Evolutionary conservation across 371 early-diverging fungal species (phyloP), one percentile per base, ranked within the genome.

Genomic region (Phascolomyces articulosus): DNA sequence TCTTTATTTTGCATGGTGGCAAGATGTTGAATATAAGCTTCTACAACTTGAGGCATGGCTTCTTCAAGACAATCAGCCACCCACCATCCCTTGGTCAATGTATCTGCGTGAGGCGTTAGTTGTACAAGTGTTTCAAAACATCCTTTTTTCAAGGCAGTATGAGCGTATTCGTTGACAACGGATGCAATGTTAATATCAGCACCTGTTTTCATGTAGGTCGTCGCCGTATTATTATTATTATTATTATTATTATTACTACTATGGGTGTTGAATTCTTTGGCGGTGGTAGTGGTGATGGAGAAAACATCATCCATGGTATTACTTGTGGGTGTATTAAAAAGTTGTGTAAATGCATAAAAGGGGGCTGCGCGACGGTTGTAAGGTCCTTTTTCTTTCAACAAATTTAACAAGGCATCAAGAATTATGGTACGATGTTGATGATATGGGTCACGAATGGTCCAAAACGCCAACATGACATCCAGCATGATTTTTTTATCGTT

Each of bases 291-390:
- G n/a, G n/a, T n/a, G n/a, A n/a, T n/a, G n/a, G n/a, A n/a, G n/a
- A n/a, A n/a, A n/a, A n/a, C n/a, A n/a, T 16, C 44, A 18, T 18
- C 16, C 15, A 4, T 44, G 44, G 44, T 44, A 44, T 74, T 68
- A n/a, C 72, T 66, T 2, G 56, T 55, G 40, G 64, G 31, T 34
- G 48, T 23, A 41, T 60, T 64, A 23, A 73, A 75, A 1, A 71
- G 57, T n/a, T 77, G 70, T n/a, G 63, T 60, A 54, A 73, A 74
- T 3, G 77, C 77, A 34, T 80, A 77, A 40, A 63, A 80, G 0
- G 80, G 80, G 15, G 77, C 58, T 4, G 57, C 56, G 18, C 73
- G 72, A 4, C 54, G 60, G 31, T 77, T 71, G 49, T 80, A 80
- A 0, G 60, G 34, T n/a, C 60, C 31, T 6, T 49, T 59, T 11